phyloP scores from a whole-genome alignment of 257 asterid species.

The Rhazya stricta region DNA sequence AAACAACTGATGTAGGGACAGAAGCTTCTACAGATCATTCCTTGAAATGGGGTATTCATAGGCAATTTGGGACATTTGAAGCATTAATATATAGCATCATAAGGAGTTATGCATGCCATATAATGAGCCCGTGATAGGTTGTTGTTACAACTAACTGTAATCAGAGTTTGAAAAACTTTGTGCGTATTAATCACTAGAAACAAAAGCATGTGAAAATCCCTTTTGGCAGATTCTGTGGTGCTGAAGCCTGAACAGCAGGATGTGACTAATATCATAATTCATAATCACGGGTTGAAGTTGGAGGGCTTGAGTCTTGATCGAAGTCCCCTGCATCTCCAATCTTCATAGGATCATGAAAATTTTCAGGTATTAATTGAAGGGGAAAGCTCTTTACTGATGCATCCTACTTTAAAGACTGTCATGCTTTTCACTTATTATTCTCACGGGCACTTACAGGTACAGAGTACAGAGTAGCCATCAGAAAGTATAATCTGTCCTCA shows the following conservation, averaged over 20 bases:
- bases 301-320: background rate
- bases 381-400: background rate
- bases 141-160: constrained; percentile 28
- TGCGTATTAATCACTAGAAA: constrained; percentile 13
- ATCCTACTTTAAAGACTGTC: constrained; percentile 1
- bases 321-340: background rate
- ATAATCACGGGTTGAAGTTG: constrained; percentile 22
- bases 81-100: constrained; percentile 14
- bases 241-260: background rate
- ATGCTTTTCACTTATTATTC: background rate
- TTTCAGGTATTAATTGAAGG: background rate
- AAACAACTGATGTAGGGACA: background rate
- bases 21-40: constrained; percentile 12
- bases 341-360: constrained; percentile 5
- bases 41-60: background rate
- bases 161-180: background rate
- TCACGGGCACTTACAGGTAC: background rate
- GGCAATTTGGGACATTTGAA: constrained; percentile 1
- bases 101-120: constrained; percentile 7
- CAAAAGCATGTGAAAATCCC: constrained; percentile 33
- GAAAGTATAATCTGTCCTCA: constrained; percentile 13
- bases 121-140: constrained; percentile 35
- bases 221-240: constrained; percentile 18
- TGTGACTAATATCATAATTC: background rate
- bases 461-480: constrained; percentile 22